Evolutionary conservation across 2,329 filamentous ascomycete genomes (phyloP).

Genomic region (Epichloe sp.): DNA sequence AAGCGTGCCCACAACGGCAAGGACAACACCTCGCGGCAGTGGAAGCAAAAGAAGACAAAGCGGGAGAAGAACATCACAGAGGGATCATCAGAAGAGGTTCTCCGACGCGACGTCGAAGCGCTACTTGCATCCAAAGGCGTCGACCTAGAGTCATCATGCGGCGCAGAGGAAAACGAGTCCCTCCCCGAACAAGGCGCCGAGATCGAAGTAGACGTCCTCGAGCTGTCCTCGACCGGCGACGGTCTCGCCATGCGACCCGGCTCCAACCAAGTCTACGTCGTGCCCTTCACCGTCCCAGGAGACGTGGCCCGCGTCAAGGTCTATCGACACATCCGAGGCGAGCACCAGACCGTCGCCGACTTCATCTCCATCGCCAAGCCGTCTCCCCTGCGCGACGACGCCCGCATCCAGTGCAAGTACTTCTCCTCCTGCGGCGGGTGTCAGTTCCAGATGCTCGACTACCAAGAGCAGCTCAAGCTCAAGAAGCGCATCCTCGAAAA

Average conservation of each 20-base stretch:
- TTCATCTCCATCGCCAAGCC: slow-evolving; percentile 65
- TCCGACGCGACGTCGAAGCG: slow-evolving; percentile 48
- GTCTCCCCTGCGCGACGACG: slow-evolving; percentile 64
- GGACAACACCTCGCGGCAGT: slow-evolving; percentile 8
- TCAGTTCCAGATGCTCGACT: slow-evolving; percentile 95
- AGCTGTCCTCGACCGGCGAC: slow-evolving; percentile 84
- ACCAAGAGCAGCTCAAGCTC: slow-evolving; percentile 69
- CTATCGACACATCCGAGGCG: slow-evolving; percentile 52
- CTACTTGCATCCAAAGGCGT: slow-evolving; percentile 32
- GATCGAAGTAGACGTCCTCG: slow-evolving; percentile 67
- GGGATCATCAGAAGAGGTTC: slow-evolving; percentile 53
- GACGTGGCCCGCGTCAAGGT: slow-evolving; percentile 71
- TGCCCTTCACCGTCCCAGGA: slow-evolving; percentile 80
- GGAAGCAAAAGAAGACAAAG: slow-evolving; percentile 40
- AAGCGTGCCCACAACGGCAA: slow-evolving; percentile 4
- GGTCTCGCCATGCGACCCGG: slow-evolving; percentile 64
- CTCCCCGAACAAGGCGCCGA: slow-evolving; percentile 59
- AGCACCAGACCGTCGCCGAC: slow-evolving; percentile 66
- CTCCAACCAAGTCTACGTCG: slow-evolving; percentile 59
- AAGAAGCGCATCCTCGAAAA: slow-evolving; percentile 83
- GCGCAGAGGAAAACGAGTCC: slow-evolving; percentile 15
- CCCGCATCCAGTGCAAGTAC: slow-evolving; percentile 69
- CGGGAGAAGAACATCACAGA: slow-evolving; percentile 46
- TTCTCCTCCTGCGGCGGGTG: slow-evolving; percentile 82
- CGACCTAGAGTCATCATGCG: background rate